These are phyloP conservation scores for Phytophthora fragariaefolia DNA, from an alignment of 352 stramenopile species.

Conservation along the genomic window DNA sequence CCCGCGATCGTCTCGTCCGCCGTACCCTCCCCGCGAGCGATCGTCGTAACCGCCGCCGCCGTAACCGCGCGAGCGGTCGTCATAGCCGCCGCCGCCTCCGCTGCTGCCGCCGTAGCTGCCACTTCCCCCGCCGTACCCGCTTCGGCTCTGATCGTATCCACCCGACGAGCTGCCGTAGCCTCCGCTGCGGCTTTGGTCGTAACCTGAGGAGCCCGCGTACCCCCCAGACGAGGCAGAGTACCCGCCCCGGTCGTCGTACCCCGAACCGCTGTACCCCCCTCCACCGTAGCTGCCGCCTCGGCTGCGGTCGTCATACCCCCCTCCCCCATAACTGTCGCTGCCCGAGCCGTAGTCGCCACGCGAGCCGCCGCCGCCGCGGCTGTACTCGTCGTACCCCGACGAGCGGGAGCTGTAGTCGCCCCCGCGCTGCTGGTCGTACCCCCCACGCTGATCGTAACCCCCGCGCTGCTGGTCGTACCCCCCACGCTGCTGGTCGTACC, in stretches of 20 bases:
- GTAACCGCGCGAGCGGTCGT: conserved; percentile 20
- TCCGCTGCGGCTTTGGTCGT: conserved; percentile 28
- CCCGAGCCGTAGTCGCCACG: conserved; percentile 31
- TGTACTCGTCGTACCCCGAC: conserved; percentile 40
- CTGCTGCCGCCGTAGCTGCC: conserved; percentile 22
- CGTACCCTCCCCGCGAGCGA: no score
- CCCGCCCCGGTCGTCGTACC: conserved; percentile 37
- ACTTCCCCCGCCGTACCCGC: conserved; percentile 25
- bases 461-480: conserved; percentile 34
- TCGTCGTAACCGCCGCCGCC: conserved; percentile 19
- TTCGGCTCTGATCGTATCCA: conserved; percentile 27
- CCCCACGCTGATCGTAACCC: conserved; percentile 25
- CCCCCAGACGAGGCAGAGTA: conserved; percentile 24
- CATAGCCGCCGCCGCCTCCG: conserved; percentile 22
- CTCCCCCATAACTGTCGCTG: conserved; percentile 4
- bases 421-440: conserved; percentile 17
- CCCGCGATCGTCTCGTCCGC: conserved; percentile 16
- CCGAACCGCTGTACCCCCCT: conserved; percentile 20
- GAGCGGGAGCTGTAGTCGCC: conserved; percentile 28
- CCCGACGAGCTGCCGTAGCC: conserved; percentile 24
- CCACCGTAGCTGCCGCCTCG: conserved; percentile 19
- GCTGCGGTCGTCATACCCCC: conserved; percentile 34
- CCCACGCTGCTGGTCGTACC: conserved; percentile 40
- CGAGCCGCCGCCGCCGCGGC: conserved; percentile 26
- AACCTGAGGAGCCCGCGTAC: conserved; percentile 21